A percentile compares a stretch with the other conserved stretches of the same genome.
These are phyloP conservation scores for Raddia distichophylla DNA, from an alignment of 176 grass and related monocot genomes.

Conservation along the genomic window DNA sequence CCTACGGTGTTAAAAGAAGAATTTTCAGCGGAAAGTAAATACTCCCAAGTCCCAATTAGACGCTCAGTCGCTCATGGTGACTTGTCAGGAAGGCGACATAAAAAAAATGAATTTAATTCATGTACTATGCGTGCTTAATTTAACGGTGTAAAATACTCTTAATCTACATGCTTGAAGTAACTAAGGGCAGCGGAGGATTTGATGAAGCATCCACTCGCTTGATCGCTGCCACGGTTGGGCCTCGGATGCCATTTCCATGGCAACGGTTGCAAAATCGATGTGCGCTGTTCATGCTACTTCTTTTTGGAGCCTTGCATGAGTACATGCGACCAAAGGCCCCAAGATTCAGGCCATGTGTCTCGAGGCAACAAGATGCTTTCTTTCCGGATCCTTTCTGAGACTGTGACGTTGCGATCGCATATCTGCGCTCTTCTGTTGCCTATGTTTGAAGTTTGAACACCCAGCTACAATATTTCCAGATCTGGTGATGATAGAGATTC, in stretches of 20 bases:
- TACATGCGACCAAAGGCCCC: slow-evolving; percentile 11
- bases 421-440: not conserved
- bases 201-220: not conserved
- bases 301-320: slow-evolving; percentile 40
- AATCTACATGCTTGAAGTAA: too few species aligned
- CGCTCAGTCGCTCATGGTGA: too few species aligned
- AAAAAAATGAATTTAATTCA: too few species aligned
- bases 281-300: not conserved
- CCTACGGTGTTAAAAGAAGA: not conserved
- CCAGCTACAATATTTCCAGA: not conserved
- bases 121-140: too few species aligned
- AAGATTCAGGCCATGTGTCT: slow-evolving; percentile 12
- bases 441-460: not conserved
- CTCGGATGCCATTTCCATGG: slow-evolving; percentile 41
- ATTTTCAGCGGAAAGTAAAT: not conserved
- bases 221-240: slow-evolving; percentile 1
- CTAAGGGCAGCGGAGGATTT: not conserved
- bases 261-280: slow-evolving; percentile 29
- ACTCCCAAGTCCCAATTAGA: not conserved
- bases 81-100: too few species aligned
- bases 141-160: too few species aligned
- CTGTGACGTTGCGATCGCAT: too few species aligned
- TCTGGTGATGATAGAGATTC: not conserved
- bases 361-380: slow-evolving; percentile 19
- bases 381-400: not conserved